A percentile compares a stretch with the other conserved stretches of the same genome.
Conservation (phyloP, 108 stramenopile species). For the Asterionellopsis glacialis region DNA sequence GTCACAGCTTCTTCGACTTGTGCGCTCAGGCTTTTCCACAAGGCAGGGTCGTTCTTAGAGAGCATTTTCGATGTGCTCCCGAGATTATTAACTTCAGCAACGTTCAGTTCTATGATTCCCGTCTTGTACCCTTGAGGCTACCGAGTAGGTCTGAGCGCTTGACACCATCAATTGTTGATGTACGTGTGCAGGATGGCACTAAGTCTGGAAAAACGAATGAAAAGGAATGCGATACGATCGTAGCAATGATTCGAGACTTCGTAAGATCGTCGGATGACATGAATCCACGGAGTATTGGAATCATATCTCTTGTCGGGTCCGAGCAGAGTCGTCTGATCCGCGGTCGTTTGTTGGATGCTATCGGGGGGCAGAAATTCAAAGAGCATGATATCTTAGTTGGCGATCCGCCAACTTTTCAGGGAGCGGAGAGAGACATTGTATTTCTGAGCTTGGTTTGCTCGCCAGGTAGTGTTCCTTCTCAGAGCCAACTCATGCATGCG, state of each 20-base stretch:
- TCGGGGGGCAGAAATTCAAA: conserved; percentile 39
- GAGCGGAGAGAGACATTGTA: conserved; percentile 54
- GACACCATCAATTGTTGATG: conserved; percentile 46
- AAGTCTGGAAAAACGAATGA: conserved; percentile 56
- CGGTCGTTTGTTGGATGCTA: conserved; percentile 38
- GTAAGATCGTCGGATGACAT: neutral
- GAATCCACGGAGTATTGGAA: conserved; percentile 38
- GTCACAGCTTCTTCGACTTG: conserved; percentile 57
- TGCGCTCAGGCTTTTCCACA: conserved; percentile 58
- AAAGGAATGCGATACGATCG: conserved; percentile 46
- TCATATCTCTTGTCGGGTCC: conserved; percentile 57
- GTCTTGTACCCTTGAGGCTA: conserved; percentile 44
- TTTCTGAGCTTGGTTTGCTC: conserved; percentile 60
- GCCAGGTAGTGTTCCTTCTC: conserved; percentile 39
- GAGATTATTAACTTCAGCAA: conserved; percentile 59
- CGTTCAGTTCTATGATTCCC: conserved; percentile 37
- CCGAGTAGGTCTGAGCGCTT: conserved; percentile 38
- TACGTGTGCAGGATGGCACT: conserved; percentile 21
- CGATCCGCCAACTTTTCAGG: conserved; percentile 59
- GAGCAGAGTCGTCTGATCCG: conserved; percentile 58
- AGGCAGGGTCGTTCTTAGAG: conserved; percentile 48
- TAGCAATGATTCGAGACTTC: conserved; percentile 25
- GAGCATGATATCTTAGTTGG: conserved; percentile 51
- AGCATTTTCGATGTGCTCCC: conserved; percentile 61
- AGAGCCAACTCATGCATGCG: conserved; percentile 46